Base-by-base conservation (phyloP, 495 filamentous ascomycete genomes). In the Penicillium arizonense region DNA sequence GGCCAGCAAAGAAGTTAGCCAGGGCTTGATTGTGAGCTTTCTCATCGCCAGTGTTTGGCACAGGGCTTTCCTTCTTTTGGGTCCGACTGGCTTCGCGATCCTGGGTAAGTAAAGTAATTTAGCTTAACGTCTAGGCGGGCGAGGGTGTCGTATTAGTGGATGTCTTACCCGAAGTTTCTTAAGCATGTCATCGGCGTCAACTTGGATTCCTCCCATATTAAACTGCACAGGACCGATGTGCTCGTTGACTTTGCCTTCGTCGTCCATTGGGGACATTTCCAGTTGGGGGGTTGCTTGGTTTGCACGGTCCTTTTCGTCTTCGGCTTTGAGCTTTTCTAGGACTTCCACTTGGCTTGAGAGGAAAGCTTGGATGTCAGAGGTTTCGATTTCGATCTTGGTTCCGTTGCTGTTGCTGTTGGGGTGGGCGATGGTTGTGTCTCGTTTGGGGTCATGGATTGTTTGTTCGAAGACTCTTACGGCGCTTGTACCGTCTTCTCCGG, bases 181-280 rank as follows among this genome's bases (percentile, higher is more conserved):
- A 44, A 96, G 69, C 88, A 96, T 94, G 56, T 96, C 94, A 61
- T 97, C 93, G 8, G 91, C 91, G 71, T 97, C 91, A 8, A 97
- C 90, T 63, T 97, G 92, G 49, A 97, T 96, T 50, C 93, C 93
- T 18, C 92, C 93, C 80, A 96, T 90, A 63, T 97, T 97, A 70
- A 96, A 96, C 59, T 97, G 91, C 52, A 96, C 91, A 3, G 92
- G 92, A 0, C 93, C 93, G 53, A 96, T 96, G 56, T 96, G 90
- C 63, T 96, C 90, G 59, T 85, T 87, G 41, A 95, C 87, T 50
- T 79, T 77, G 35, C 83, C 81, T 62, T 84, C 68, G 38, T 79
- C 65, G 53, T 72, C 77, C 52, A 75, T 58, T 13, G 69, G 70
- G 3, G 73, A 72, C 73, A 74, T 77, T 37, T 76, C 74, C 44